phyloP scores from a whole-genome alignment of 257 asterid genomes.

The Euphrasia confusa region DNA sequence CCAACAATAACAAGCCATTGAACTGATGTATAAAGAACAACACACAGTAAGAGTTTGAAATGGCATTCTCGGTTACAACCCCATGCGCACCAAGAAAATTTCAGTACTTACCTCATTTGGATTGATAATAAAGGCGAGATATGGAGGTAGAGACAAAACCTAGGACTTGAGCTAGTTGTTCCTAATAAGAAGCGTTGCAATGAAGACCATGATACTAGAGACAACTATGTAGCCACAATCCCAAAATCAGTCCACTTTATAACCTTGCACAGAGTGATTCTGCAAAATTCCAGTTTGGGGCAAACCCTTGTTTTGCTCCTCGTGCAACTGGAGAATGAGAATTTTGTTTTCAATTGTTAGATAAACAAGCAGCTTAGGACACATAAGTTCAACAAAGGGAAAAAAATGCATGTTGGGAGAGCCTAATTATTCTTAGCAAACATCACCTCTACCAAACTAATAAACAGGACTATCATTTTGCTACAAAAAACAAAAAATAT shows the following conservation, averaged over 20 bases:
- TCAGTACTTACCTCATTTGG: not conserved
- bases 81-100: not conserved
- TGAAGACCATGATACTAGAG: not conserved
- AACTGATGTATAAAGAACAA: not conserved
- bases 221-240: not conserved
- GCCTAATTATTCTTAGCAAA: not conserved
- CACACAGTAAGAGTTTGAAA: not conserved
- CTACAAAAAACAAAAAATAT: too few relatives aligned
- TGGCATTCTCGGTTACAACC: too few relatives aligned
- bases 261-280: not conserved
- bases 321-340: not conserved
- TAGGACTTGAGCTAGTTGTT: not conserved
- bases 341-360: not conserved
- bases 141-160: not conserved
- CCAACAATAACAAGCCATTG: not conserved
- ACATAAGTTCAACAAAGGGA: not conserved
- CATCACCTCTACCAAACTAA: too few relatives aligned
- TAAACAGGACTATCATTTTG: too few relatives aligned
- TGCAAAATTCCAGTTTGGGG: not conserved
- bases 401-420: not conserved
- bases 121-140: not conserved
- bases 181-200: not conserved
- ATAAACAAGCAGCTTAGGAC: not conserved
- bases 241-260: conserved; percentile 1
- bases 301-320: not conserved